Evolutionary conservation across 2,329 filamentous ascomycete species (phyloP).

Genomic region (Magnaporthiopsis rhizophila): DNA sequence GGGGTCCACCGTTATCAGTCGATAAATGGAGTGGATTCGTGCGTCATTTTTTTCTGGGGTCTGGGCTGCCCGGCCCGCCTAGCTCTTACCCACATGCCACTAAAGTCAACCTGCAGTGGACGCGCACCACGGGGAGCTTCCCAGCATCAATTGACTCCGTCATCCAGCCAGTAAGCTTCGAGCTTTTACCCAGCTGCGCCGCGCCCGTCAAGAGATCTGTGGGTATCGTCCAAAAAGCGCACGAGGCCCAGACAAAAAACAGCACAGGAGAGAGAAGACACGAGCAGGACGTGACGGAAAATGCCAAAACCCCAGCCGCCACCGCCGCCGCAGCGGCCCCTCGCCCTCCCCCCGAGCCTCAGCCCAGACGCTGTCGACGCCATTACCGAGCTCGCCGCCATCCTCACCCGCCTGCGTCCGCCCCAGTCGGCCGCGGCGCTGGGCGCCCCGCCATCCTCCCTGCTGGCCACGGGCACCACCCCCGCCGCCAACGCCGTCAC

Average conservation of each 20-base stretch:
- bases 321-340: conserved; percentile 24
- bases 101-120: not conserved
- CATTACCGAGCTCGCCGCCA: conserved; percentile 69
- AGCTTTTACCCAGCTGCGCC: not conserved
- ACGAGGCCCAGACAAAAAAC: not conserved
- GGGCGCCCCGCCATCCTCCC: conserved; percentile 16
- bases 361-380: conserved; percentile 79
- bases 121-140: not conserved
- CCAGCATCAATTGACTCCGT: not conserved
- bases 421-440: conserved; percentile 26
- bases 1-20: no score
- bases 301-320: conserved; percentile 2
- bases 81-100: no score
- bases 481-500: conserved; percentile 24
- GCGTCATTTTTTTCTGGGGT: no score
- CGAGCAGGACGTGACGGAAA: not conserved
- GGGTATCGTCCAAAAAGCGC: not conserved
- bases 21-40: no score
- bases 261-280: not conserved
- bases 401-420: conserved; percentile 66
- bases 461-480: conserved; percentile 25
- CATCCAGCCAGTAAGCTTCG: not conserved
- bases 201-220: not conserved
- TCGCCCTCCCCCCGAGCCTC: conserved; percentile 55
- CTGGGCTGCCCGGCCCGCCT: no score